Base-by-base conservation (phyloP, 352 stramenopile genomes). In the Pythium scleroteichum region DNA sequence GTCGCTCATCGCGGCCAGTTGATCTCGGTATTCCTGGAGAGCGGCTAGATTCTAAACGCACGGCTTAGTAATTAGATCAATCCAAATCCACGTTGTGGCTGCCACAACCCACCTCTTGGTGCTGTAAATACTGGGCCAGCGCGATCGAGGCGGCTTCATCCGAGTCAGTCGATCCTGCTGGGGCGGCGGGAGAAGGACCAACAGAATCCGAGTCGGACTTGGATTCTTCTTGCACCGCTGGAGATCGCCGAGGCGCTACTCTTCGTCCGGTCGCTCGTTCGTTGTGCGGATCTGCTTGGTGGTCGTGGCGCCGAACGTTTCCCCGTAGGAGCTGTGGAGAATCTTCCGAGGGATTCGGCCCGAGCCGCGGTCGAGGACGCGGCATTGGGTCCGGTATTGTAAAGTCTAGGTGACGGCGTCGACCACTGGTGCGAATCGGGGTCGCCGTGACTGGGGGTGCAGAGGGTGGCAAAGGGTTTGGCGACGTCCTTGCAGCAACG, bases 101-200 rank as follows among this genome's bases (percentile, higher is more conserved):
- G n/a, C n/a, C n/a, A 19, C 13, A 45, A 44, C 22, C 19, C 58
- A 88, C 81, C 76, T 91, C 81, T 76, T 91, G 68, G 27, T 88
- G 73, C 38, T 91, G 81, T 14, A 91, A 64, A 54, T 88, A 91
- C 32, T 73, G 75, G 0, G 81, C 79, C 17, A 88, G 47, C 4
- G 78, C 81, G n/a, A 90, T 38, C 3, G 81, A 90, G n/a, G 81
- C 81, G 10, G 83, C 78, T 23, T 90, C 81, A 38, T 69, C 60
- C 7, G 62, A 59, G 46, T 85, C 71, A n/a, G 66, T 71, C 16
- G 27, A 23, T 10, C 16, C 41, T 20, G 14, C 19, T 2, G 14
- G 4, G 8, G 24, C 22, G 9, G 22, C 38, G 16, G 4, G 46
- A 27, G 10, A 10, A 10, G 29, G 5, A 35, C 5, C 5, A 35